These are phyloP conservation scores for Avena eriantha DNA, from an alignment of 176 grass and related monocot genomes.

Conservation along the genomic window DNA sequence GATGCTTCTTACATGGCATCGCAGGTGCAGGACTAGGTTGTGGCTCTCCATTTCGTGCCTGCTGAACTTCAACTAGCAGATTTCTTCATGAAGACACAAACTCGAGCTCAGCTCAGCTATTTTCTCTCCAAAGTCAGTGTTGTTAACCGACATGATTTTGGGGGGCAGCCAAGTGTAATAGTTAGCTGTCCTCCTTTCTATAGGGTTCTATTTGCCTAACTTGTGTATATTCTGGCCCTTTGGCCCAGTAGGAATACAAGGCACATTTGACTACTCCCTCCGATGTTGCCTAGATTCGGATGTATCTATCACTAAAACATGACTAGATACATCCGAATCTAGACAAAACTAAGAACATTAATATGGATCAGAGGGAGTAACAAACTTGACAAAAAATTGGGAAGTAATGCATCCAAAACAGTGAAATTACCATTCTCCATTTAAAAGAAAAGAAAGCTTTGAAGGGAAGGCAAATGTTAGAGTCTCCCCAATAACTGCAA, in stretches of 20 bases:
- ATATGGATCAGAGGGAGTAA: too few relatives aligned
- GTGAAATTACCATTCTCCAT: conserved; percentile 93
- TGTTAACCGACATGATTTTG: neutral
- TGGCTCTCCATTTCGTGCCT: neutral
- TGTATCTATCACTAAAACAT: too few relatives aligned
- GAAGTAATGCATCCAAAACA: conserved; percentile 48
- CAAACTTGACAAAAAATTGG: conserved; percentile 1
- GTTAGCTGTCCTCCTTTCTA: too few relatives aligned
- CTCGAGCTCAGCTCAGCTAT: neutral
- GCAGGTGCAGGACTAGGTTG: neutral
- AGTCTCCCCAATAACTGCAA: conserved; percentile 94
- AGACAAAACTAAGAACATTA: too few relatives aligned
- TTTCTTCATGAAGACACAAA: neutral
- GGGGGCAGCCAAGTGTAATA: too few relatives aligned
- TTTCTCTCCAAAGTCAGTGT: neutral
- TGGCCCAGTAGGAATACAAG: conserved; percentile 9
- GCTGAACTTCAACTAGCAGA: neutral
- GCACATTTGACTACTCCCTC: neutral
- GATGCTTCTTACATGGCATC: neutral
- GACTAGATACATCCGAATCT: too few relatives aligned
- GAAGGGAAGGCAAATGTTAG: conserved; percentile 87
- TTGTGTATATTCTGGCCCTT: neutral
- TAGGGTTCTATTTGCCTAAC: too few relatives aligned
- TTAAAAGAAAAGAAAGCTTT: conserved; percentile 92
- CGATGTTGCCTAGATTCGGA: too few relatives aligned